A percentile compares a stretch with the other conserved stretches of the same genome.
Evolutionary conservation across 2,329 filamentous ascomycete genomes (phyloP).

Genomic region (Xylariaceae sp.): DNA sequence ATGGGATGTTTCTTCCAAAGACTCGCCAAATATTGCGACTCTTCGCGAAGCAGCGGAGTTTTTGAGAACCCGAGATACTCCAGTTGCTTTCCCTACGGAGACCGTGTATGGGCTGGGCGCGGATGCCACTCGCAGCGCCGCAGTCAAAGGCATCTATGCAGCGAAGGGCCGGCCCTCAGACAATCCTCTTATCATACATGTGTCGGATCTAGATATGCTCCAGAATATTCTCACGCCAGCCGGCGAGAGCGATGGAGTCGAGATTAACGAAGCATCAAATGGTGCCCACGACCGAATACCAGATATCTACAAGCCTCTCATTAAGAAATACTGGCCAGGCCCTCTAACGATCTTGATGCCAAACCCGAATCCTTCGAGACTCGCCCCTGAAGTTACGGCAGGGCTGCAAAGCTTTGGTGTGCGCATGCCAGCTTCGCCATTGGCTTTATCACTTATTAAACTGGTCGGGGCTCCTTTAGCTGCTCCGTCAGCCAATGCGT

Average conservation of each 20-base stretch:
- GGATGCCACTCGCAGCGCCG: conserved; percentile 79
- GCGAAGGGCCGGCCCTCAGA: conserved; percentile 89
- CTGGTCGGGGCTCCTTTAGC: conserved; percentile 75
- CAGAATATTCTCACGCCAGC: conserved; percentile 50
- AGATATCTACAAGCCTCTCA: conserved; percentile 70
- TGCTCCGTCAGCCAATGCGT: conserved; percentile 90
- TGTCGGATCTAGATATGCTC: conserved; percentile 77
- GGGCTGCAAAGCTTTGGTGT: conserved; percentile 80
- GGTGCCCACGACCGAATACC: conserved; percentile 51
- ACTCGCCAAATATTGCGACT: conserved; percentile 17
- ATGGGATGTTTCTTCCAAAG: conserved; percentile 23
- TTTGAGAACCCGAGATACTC: conserved; percentile 61
- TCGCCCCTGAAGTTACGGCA: conserved; percentile 91
- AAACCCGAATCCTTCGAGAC: conserved; percentile 60
- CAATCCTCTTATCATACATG: conserved; percentile 92
- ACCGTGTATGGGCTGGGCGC: conserved; percentile 97
- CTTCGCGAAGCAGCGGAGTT: conserved; percentile 63
- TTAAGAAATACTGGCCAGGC: conserved; percentile 87
- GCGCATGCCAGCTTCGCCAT: conserved; percentile 78
- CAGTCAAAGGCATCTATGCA: conserved; percentile 86
- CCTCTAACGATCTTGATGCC: conserved; percentile 87
- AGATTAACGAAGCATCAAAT: conserved; percentile 1
- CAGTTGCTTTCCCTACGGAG: conserved; percentile 94
- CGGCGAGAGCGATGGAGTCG: conserved; percentile 12
- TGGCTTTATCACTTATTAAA: conserved; percentile 86